phyloP scores from a whole-genome alignment of 2,329 filamentous ascomycete genomes.

The Fusarium pininemorale region DNA sequence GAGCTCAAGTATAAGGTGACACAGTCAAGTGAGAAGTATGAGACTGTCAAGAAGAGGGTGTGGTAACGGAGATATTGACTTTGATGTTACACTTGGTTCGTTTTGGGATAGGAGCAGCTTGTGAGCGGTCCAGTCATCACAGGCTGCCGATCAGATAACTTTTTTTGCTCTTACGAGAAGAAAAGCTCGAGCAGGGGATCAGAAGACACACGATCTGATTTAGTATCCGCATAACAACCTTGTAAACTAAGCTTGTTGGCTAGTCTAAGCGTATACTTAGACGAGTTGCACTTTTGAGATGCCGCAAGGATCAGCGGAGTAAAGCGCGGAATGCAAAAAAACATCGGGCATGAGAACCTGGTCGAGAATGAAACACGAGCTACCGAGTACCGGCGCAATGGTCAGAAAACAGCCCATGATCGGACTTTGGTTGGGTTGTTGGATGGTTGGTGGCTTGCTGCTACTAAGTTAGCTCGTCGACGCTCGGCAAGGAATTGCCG shows the following conservation, averaged over 20 bases:
- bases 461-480: constrained; percentile 15
- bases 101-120: constrained; percentile 11
- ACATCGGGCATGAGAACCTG: not conserved
- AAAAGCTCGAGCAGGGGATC: not conserved
- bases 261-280: not conserved
- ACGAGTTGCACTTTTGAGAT: constrained; percentile 17
- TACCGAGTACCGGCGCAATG: not conserved
- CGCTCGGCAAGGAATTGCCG: constrained; percentile 42
- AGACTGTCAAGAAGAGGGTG: not conserved
- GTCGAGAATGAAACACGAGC: not conserved
- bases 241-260: constrained; percentile 4
- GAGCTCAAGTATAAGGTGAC: not conserved
- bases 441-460: constrained; percentile 32
- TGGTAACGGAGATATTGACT: not conserved
- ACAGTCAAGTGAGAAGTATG: not conserved
- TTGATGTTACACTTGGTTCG: constrained; percentile 14
- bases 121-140: constrained; percentile 1
- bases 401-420: constrained; percentile 20
- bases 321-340: not conserved
- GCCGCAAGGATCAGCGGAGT: constrained; percentile 4
- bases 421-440: constrained; percentile 10
- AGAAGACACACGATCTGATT: constrained; percentile 2
- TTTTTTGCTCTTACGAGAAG: not conserved
- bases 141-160: constrained; percentile 28
- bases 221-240: constrained; percentile 18